phyloP scores from a whole-genome alignment of 2,329 filamentous ascomycete species.

The Juglanconis oblonga region DNA sequence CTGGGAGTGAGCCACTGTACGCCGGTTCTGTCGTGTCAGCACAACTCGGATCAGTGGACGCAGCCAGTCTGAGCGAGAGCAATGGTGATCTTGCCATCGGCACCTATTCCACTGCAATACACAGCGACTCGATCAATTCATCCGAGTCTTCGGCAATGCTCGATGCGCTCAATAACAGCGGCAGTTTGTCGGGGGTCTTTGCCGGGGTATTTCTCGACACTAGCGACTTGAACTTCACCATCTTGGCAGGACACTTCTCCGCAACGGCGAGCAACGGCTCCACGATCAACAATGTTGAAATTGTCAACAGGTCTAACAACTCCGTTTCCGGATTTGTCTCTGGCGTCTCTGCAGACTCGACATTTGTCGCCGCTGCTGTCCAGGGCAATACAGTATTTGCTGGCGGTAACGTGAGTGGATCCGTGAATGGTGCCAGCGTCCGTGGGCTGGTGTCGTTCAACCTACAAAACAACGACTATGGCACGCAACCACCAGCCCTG shows the following conservation, averaged over 20 bases:
- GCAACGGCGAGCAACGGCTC: constrained; percentile 67
- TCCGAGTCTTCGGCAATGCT: constrained; percentile 43
- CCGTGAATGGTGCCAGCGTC: constrained; percentile 58
- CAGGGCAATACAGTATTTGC: constrained; percentile 70
- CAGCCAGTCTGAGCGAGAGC: constrained; percentile 55
- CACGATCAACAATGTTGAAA: constrained; percentile 72
- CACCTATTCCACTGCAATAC: constrained; percentile 56
- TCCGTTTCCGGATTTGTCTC: constrained; percentile 65
- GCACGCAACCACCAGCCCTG: constrained; percentile 72
- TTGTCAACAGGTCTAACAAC: constrained; percentile 73
- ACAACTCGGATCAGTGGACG: constrained; percentile 69
- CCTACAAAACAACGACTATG: constrained; percentile 61
- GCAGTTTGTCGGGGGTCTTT: constrained; percentile 63
- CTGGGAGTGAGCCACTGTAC: constrained; percentile 64
- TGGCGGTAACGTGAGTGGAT: constrained; percentile 76
- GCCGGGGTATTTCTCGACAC: constrained; percentile 75
- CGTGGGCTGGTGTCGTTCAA: constrained; percentile 80
- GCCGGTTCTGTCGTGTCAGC: constrained; percentile 81
- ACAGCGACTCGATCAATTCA: constrained; percentile 29
- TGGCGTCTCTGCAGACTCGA: constrained; percentile 68
- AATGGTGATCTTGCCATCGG: constrained; percentile 38
- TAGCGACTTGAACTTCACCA: constrained; percentile 72
- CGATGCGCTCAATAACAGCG: constrained; percentile 34
- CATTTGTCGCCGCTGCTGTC: constrained; percentile 69
- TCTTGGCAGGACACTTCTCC: constrained; percentile 84